Base-by-base conservation (phyloP, 2,329 filamentous ascomycete genomes). In the Sporothrix humicola region DNA sequence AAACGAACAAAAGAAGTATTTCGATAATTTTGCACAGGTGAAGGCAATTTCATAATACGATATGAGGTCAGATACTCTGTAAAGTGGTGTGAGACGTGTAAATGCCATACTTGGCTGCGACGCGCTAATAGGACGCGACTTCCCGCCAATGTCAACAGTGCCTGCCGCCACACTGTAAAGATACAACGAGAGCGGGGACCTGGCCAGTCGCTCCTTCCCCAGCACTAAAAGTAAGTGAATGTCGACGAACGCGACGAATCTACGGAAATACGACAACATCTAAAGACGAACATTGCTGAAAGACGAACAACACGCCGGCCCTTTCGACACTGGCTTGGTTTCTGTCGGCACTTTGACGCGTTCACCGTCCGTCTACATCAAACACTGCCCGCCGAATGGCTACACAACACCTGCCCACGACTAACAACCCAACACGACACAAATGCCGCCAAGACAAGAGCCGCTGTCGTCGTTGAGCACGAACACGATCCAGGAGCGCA, bases 121-220 rank as follows among this genome's bases (percentile, higher is more conserved):
- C 59, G 59, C 61, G 61, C 61, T 66, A 66, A 37, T 7, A 5
- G 10, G 48, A 66, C 61, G 61, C 61, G 61, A 44, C 61, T 46
- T 37, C 37, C 42, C 46, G n/a, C 37, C 59, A 65, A 20, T 63
- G 59, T 44, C 59, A 63, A 63, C 59, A 42, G 58, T 31, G 20
- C 59, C 59, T 63, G 52, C 52, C n/a, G 37, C 59, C 42, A 13
- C 37, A n/a, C 59, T 65, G 59, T 46, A 46, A 15, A 37, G 31
- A 37, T 37, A 37, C 31, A 37, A 37, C 4, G n/a, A 46, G 59
- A 12, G 9, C 26, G 59, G 59, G 37, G 17, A 46, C 10, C 42
- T 13, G n/a, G 42, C 10, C 20, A 17, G n/a, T 26, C 10, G 6
- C 12, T 26, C 48, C 61, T 17, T 12, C 42, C 23, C 15, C 42